Base-by-base conservation (phyloP, 257 asterid genomes). In the Solanum chiquidenum region DNA sequence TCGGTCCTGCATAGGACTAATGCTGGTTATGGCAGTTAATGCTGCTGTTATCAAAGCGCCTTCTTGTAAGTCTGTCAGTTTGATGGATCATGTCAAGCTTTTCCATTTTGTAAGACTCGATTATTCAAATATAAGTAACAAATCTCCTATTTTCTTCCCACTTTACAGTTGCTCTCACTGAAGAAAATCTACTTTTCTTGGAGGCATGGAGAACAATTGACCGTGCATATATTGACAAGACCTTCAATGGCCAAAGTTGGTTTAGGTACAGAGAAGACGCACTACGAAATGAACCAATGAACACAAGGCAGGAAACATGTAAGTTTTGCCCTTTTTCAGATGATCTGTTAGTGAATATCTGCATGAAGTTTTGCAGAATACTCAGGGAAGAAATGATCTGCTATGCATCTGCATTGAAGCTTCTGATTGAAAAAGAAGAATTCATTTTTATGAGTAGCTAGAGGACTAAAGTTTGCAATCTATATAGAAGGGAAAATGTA, bases 201-300 rank as follows among this genome's bases (percentile, higher is more conserved):
- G 99, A 97, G 94, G 98, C 99, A 3, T 97, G 99, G 99, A 93
- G 99, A 93, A 95, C 97, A 58, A 87, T 97, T 83, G 99, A 97
- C 90, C 98, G 99, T 68, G 99, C 99, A 66, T 97, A 95, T 92
- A 91, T 97, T 86, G 99, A 97, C 91, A 97, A 97, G 86, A 93
- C 89, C 86, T 97, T 97, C 93, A 97, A 96, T 58, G 99, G 99
- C 58, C 99, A 96, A 91, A 97, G 98, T 92, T 97, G 99, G 99
- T 97, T 97, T 92, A 92, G 95, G 89, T 97, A 97, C 91, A 92
- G 99, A 86, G 99, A 97, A 92, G 93, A 91, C 68, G 99, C 98
- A n/a, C 90, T 97, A 27, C 98, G 98, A 68, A 93, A 62, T 87
- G 98, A 96, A 89, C 98, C 99, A 72, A 97, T 97, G 99, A 94